These are phyloP conservation scores for Diplocarpon mali DNA, from an alignment of 2,329 filamentous ascomycete species.

Conservation along the genomic window DNA sequence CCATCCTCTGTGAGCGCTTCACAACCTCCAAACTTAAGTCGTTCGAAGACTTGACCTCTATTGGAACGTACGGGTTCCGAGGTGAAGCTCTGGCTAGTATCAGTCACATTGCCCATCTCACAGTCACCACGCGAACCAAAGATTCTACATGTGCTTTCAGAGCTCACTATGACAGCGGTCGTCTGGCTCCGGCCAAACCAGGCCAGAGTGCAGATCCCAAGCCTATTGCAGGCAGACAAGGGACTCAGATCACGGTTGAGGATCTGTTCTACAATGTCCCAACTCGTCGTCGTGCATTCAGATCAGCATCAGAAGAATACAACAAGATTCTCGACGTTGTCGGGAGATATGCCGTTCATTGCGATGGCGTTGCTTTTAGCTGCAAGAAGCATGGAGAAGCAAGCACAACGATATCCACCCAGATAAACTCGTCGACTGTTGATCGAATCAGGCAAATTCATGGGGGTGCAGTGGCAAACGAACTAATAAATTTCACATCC, in stretches of 20 bases:
- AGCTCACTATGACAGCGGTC: conserved; percentile 77
- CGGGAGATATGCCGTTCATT: conserved; percentile 87
- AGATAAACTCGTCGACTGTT: conserved; percentile 56
- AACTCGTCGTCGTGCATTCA: conserved; percentile 76
- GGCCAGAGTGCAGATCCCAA: conserved; percentile 81
- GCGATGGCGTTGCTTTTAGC: conserved; percentile 80
- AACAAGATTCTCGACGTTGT: conserved; percentile 96
- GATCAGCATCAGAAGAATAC: conserved; percentile 87
- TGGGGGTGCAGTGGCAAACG: conserved; percentile 73
- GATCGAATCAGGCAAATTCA: conserved; percentile 90
- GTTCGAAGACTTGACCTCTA: conserved; percentile 84
- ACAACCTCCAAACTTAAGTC: conserved; percentile 92
- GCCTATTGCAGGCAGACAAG: conserved; percentile 73
- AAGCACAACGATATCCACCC: conserved; percentile 69
- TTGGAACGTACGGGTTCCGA: conserved; percentile 94
- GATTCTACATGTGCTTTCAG: conserved; percentile 84
- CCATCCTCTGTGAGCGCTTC: conserved; percentile 89
- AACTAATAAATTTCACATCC: conserved; percentile 66
- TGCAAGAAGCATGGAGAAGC: conserved; percentile 95
- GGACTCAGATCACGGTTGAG: conserved; percentile 93
- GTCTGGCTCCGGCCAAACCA: conserved; percentile 71
- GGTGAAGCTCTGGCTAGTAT: conserved; percentile 95
- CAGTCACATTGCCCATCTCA: conserved; percentile 93
- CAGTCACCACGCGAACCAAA: conserved; percentile 86
- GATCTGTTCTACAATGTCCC: conserved; percentile 97